Evolutionary conservation across 2,329 filamentous ascomycete species (phyloP).

Genomic region (Venturia pyrina): DNA sequence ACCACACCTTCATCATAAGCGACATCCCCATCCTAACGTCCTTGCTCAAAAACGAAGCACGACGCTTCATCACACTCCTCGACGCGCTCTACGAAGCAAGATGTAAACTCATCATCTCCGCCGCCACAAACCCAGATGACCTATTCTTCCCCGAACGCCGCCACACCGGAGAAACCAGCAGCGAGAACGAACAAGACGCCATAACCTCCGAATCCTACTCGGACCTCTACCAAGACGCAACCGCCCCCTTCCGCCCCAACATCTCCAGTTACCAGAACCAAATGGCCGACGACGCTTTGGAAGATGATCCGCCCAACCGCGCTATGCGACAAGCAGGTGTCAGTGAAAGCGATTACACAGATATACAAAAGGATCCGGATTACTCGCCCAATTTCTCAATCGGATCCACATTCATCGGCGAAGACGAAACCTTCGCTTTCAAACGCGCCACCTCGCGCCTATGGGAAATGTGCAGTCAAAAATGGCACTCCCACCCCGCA

Average conservation of each 20-base stretch:
- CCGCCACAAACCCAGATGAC: constrained; percentile 57
- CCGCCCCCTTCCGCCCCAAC: constrained; percentile 70
- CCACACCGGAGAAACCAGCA: background rate
- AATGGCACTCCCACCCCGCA: constrained; percentile 58
- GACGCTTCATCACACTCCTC: constrained; percentile 69
- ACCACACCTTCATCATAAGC: constrained; percentile 67
- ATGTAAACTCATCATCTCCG: constrained; percentile 63
- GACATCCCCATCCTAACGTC: constrained; percentile 57
- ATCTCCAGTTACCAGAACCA: constrained; percentile 50
- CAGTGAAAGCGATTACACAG: constrained; percentile 8
- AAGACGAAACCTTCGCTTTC: constrained; percentile 75
- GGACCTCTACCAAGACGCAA: constrained; percentile 70
- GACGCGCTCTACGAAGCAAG: constrained; percentile 75
- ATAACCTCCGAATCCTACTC: constrained; percentile 56
- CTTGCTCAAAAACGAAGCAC: constrained; percentile 68
- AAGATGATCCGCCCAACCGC: constrained; percentile 40
- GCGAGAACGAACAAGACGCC: constrained; percentile 33
- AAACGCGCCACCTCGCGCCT: constrained; percentile 66
- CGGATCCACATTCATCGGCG: constrained; percentile 60
- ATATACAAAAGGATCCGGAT: constrained; percentile 15
- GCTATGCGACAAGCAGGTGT: constrained; percentile 17
- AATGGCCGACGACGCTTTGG: constrained; percentile 35
- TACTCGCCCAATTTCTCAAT: constrained; percentile 44
- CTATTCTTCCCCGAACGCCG: constrained; percentile 62
- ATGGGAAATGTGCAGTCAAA: constrained; percentile 68